These are phyloP conservation scores for Fistulinella cinereoalba DNA, from an alignment of 1,284 basidiomycete genomes.

Conservation along the genomic window DNA sequence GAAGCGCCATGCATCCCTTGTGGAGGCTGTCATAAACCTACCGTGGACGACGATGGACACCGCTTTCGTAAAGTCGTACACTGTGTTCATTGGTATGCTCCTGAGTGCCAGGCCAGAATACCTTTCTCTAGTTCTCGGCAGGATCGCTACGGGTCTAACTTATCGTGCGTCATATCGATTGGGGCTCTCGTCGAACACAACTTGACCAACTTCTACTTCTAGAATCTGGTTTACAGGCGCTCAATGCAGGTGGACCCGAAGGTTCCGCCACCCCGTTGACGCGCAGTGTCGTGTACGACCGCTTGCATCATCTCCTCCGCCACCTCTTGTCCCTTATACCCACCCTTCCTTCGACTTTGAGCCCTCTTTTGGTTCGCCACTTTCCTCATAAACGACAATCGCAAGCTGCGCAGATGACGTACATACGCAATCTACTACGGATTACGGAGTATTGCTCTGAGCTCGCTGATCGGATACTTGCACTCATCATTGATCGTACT, in stretches of 20 bases:
- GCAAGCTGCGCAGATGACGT: slow-evolving; percentile 80
- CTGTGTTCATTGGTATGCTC: slow-evolving; percentile 87
- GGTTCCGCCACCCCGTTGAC: slow-evolving; percentile 71
- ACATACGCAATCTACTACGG: slow-evolving; percentile 86
- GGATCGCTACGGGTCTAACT: slow-evolving; percentile 81
- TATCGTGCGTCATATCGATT: slow-evolving; percentile 64
- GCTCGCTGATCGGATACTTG: slow-evolving; percentile 80
- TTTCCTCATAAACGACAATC: slow-evolving; percentile 95
- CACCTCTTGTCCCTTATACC: slow-evolving; percentile 89
- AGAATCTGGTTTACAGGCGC: slow-evolving; percentile 70
- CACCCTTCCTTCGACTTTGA: slow-evolving; percentile 81
- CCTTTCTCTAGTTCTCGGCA: slow-evolving; percentile 78
- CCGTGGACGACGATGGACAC: slow-evolving; percentile 91
- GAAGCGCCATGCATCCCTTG: slow-evolving; percentile 76
- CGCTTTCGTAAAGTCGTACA: slow-evolving; percentile 81
- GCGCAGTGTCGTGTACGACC: slow-evolving; percentile 80
- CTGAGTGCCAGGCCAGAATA: slow-evolving; percentile 94
- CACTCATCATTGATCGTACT: slow-evolving; percentile 85
- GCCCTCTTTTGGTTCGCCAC: slow-evolving; percentile 78
- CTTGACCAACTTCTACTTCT: slow-evolving; percentile 13
- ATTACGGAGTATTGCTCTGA: slow-evolving; percentile 90
- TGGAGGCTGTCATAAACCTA: slow-evolving; percentile 84
- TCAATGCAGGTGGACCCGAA: slow-evolving; percentile 56
- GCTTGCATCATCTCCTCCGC: slow-evolving; percentile 81
- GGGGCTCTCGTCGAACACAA: neutral